Conservation (phyloP, 257 asterid genomes). For the Scutellaria baicalensis region DNA sequence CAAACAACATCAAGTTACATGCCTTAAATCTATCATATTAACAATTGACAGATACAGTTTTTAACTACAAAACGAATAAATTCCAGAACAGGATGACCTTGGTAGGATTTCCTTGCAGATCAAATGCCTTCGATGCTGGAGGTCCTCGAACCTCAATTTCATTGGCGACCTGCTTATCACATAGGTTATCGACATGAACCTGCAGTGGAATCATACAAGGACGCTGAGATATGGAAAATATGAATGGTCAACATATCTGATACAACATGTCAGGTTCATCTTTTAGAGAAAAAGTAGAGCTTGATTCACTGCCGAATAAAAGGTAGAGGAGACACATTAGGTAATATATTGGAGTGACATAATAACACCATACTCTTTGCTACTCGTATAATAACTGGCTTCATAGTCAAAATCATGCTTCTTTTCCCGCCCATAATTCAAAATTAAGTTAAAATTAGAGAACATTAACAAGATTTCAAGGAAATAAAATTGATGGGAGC, state of each 20-base stretch:
- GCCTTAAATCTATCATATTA: background rate
- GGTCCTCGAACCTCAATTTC: constrained; percentile 94
- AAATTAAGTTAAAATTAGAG: background rate
- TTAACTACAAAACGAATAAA: background rate
- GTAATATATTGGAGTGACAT: too few species aligned
- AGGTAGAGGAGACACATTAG: background rate
- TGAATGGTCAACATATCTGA: background rate
- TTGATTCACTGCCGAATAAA: constrained; percentile 5
- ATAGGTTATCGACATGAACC: constrained; percentile 54
- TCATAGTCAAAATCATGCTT: background rate
- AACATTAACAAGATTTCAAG: background rate
- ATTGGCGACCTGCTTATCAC: constrained; percentile 65
- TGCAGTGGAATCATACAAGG: constrained; percentile 28
- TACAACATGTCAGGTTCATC: background rate
- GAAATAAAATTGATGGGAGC: background rate
- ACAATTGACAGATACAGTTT: background rate
- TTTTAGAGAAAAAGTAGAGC: background rate
- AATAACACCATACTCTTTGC: background rate
- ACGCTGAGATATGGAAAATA: background rate
- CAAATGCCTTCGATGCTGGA: constrained; percentile 85
- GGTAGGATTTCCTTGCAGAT: constrained; percentile 83
- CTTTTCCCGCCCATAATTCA: background rate
- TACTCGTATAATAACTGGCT: background rate
- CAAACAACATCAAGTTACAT: background rate
- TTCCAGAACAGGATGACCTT: constrained; percentile 49